Evolutionary conservation across 1,284 basidiomycete genomes (phyloP), one percentile per base, ranked within the genome.

Genomic region (Leccinum subspadiceum): DNA sequence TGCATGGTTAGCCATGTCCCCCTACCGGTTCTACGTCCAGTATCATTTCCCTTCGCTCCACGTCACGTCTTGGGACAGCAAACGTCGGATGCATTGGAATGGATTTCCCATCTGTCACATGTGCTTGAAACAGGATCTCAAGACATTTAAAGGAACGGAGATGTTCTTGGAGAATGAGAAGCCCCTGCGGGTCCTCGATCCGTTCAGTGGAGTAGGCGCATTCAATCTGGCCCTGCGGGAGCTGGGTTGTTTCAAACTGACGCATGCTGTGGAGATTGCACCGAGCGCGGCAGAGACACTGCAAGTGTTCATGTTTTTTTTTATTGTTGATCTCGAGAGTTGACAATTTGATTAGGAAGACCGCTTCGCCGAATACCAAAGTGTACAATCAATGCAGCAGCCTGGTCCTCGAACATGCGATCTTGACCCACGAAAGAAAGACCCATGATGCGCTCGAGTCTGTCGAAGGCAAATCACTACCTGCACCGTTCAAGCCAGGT

Each of bases 221-320:
- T 87, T 92, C 66, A 80, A 79, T 49, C 69, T 81, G 22, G 86
- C 82, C 0, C 72, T 90, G 70, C 78, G 80, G 20, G 74, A 81
- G 35, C 76, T 78, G 50, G 76, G 80, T 0, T 80, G 78, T 53
- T 64, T 90, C 56, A 78, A 82, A 61, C 68, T 88, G 2, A 85
- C 83, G 0, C 84, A 89, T 75, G 81, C 85, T 0, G 72, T 90
- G 39, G 89, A 92, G 64, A 84, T 89, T 20, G 77, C 81, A 37
- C 86, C 88, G 0, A 89, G 86, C 66, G 86, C 90, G n/a, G 85
- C 86, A 0, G 72, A 74, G 59, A 89, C 89, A 1, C 71, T 86
- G 89, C 88, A 65, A 57, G 81, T 71, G 10, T 49, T 33, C 17
- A 51, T 60, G 12, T 56, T 56, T 44, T 49, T 17, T 51, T 37